Conservation (phyloP, 2,329 filamentous ascomycete genomes). For the Bipolaris sorokiniana region DNA sequence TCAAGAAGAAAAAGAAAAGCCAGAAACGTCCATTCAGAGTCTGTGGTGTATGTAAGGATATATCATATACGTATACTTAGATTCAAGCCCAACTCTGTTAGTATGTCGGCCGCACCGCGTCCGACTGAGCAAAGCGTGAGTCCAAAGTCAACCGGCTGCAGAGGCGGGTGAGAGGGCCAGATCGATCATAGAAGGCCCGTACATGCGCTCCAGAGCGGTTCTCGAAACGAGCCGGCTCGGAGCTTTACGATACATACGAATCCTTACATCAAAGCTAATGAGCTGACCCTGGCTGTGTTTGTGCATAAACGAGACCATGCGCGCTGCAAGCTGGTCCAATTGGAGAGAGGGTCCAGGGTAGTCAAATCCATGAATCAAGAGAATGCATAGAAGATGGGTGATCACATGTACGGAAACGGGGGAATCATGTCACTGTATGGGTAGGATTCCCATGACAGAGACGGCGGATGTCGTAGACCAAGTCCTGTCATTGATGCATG, state of each 20-base stretch:
- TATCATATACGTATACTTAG: background rate
- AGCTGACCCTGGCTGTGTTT: slow-evolving; percentile 6
- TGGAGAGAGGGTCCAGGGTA: background rate
- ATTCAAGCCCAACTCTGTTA: slow-evolving; percentile 6
- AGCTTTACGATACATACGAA: background rate
- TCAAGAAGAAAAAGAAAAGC: slow-evolving; percentile 1
- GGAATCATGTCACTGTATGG: background rate
- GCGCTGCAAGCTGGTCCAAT: slow-evolving; percentile 11
- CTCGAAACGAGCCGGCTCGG: slow-evolving; percentile 13
- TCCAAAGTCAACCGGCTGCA: slow-evolving; percentile 7
- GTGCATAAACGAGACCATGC: slow-evolving; percentile 23
- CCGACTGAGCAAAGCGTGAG: slow-evolving; percentile 3
- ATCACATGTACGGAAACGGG: slow-evolving; percentile 2
- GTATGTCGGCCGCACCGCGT: slow-evolving; percentile 4
- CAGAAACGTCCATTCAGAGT: slow-evolving; percentile 1
- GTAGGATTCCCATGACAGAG: background rate
- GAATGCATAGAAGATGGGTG: background rate
- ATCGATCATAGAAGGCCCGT: slow-evolving; percentile 14
- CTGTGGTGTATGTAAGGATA: slow-evolving; percentile 5
- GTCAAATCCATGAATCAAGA: slow-evolving; percentile 7
- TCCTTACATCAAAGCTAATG: slow-evolving; percentile 7
- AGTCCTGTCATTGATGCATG: background rate
- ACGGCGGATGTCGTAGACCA: background rate
- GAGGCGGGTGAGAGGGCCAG: slow-evolving; percentile 1
- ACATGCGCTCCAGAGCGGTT: slow-evolving; percentile 1